phyloP scores from a whole-genome alignment of 257 asterid genomes.

The Solanum bulbocastanum region DNA sequence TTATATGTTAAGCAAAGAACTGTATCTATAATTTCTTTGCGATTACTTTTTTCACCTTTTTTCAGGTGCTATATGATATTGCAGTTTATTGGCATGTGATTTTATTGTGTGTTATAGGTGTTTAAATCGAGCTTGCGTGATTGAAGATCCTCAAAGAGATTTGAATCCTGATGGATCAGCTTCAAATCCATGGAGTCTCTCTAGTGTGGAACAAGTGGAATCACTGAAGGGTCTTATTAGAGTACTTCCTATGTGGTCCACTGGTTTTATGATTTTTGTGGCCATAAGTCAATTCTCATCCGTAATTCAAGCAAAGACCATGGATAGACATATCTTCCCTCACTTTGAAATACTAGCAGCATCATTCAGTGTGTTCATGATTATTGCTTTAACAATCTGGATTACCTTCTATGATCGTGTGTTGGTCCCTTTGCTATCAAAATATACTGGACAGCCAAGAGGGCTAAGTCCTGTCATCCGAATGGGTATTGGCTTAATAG shows the following conservation, averaged over 20 bases:
- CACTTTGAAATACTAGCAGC: conserved; percentile 11
- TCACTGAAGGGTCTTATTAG: neutral
- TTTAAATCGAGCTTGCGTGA: conserved; percentile 5
- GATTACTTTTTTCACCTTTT: neutral
- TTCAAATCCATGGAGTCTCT: neutral
- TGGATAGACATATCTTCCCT: conserved; percentile 9
- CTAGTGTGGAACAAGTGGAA: conserved; percentile 11
- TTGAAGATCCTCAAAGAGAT: conserved; percentile 5
- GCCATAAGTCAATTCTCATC: neutral
- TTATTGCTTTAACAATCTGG: conserved; percentile 4
- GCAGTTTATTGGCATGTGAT: neutral
- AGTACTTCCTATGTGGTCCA: conserved; percentile 8
- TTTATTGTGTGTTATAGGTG: neutral
- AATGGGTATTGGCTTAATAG: conserved; percentile 9
- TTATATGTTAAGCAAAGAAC: neutral
- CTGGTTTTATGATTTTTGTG: conserved; percentile 1
- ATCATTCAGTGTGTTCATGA: conserved; percentile 3
- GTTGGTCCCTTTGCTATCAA: neutral
- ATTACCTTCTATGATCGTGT: neutral
- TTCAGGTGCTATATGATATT: neutral
- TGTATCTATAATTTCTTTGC: neutral
- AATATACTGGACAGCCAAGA: neutral
- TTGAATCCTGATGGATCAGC: conserved; percentile 13
- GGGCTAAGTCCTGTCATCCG: conserved; percentile 6
- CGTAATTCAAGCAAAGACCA: neutral